A percentile compares a stretch with the other conserved stretches of the same genome.
Evolutionary conservation across 2,329 filamentous ascomycete species (phyloP).

Genomic region (Penicillium sp.): DNA sequence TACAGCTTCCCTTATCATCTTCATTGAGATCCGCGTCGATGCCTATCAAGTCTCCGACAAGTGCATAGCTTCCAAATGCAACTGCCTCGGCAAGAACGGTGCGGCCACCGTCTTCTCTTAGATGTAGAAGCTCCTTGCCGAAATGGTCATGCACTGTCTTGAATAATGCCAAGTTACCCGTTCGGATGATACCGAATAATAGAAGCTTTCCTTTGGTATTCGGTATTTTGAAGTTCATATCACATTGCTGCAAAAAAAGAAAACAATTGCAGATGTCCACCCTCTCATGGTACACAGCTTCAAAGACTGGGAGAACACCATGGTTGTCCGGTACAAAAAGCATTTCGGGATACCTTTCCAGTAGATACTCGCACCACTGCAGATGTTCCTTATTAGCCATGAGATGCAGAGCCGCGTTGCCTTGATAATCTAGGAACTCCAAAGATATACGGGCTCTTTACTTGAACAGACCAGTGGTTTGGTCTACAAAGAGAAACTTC

Average conservation of each 20-base stretch:
- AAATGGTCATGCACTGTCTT: not conserved
- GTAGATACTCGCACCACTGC: not conserved
- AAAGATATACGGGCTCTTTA: not conserved
- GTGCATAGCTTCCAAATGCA: not conserved
- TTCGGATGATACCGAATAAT: not conserved
- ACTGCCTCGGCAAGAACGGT: not conserved
- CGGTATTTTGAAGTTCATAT: not conserved
- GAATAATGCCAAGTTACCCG: not conserved
- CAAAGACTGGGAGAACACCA: not conserved
- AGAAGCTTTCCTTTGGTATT: not conserved
- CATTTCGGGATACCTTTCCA: not conserved
- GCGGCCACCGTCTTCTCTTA: not conserved
- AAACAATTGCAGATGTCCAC: not conserved
- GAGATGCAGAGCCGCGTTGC: not conserved
- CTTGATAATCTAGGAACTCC: not conserved
- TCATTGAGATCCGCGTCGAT: not conserved
- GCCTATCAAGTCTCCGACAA: slow-evolving; percentile 1
- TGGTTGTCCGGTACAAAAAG: not conserved
- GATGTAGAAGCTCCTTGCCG: too few species aligned
- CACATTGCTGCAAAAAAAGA: not conserved
- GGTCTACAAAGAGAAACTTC: not conserved
- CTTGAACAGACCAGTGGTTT: not conserved
- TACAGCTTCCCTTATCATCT: not conserved
- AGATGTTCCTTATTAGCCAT: not conserved
- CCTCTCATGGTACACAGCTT: not conserved